phyloP scores from a whole-genome alignment of 257 asterid species.

The Solanum piurae region DNA sequence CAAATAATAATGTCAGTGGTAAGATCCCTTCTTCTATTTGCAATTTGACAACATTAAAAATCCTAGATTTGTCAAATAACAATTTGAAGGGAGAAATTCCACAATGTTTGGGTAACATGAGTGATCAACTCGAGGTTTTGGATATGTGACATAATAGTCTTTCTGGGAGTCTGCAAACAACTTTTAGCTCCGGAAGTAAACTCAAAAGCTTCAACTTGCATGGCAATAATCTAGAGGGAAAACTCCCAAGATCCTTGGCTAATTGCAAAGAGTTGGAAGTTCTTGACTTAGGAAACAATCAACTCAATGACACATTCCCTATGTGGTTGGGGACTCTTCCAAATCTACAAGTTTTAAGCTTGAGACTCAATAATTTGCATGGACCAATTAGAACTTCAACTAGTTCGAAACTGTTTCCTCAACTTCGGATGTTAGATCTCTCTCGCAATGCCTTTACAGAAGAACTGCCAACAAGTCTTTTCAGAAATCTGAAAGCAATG shows the following conservation, averaged over 20 bases:
- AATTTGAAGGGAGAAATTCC: constrained; percentile 3
- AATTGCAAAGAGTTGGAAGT: neutral
- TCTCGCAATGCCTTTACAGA: neutral
- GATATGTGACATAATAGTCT: constrained; percentile 4
- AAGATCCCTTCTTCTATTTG: constrained; percentile 4
- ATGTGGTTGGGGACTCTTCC: neutral
- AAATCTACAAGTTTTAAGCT: neutral
- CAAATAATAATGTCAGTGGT: constrained; percentile 5
- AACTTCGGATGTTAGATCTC: neutral
- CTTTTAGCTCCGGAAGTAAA: neutral
- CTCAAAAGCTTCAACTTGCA: neutral
- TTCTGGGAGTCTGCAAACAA: neutral
- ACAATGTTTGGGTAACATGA: constrained; percentile 4
- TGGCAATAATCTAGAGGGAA: constrained; percentile 4
- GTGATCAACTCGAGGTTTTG: neutral
- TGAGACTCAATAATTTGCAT: neutral
- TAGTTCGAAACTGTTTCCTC: neutral
- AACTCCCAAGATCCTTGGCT: neutral
- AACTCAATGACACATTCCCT: neutral
- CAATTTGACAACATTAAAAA: neutral
- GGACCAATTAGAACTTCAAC: neutral
- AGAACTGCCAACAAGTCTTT: neutral
- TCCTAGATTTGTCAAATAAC: constrained; percentile 10
- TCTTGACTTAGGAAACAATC: neutral
- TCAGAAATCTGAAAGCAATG: neutral